phyloP scores from a whole-genome alignment of 495 filamentous ascomycete genomes.

The Articulospora tetracladia region DNA sequence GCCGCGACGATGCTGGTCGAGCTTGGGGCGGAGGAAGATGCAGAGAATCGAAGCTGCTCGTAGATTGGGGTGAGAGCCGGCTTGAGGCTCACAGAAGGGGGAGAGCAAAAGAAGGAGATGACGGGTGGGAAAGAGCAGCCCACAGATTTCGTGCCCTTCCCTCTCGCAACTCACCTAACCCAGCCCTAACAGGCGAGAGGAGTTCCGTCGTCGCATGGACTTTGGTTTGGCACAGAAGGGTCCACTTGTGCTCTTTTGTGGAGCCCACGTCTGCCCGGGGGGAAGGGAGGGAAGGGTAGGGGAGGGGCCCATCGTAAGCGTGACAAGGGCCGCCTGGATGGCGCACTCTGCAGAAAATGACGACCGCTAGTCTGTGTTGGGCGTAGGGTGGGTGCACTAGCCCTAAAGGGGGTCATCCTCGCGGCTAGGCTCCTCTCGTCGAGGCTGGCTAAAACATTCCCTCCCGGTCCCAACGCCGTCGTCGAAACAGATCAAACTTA shows the following conservation, averaged over 20 bases:
- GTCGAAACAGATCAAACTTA: no score
- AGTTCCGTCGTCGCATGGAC: no score
- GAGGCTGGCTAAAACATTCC: no score
- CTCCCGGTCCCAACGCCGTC: no score
- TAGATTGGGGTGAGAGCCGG: background rate
- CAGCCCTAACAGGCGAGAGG: background rate
- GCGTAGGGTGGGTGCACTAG: no score
- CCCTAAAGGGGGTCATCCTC: no score
- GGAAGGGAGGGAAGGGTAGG: no score
- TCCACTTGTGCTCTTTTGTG: no score
- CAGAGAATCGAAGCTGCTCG: background rate
- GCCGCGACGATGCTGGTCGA: background rate
- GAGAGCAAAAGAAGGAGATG: background rate
- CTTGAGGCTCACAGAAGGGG: background rate
- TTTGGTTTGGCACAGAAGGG: no score
- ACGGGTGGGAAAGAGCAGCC: background rate
- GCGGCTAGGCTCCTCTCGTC: no score
- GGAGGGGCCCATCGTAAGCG: no score
- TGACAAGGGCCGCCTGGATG: background rate
- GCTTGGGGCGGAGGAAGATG: background rate
- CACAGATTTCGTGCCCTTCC: background rate
- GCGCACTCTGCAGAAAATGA: background rate
- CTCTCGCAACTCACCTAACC: constrained; percentile 5
- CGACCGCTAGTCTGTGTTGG: no score
- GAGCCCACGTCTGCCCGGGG: background rate